These are phyloP conservation scores for Colletotrichum gloeosporioides DNA, from an alignment of 2,329 filamentous ascomycete species.

Conservation along the genomic window DNA sequence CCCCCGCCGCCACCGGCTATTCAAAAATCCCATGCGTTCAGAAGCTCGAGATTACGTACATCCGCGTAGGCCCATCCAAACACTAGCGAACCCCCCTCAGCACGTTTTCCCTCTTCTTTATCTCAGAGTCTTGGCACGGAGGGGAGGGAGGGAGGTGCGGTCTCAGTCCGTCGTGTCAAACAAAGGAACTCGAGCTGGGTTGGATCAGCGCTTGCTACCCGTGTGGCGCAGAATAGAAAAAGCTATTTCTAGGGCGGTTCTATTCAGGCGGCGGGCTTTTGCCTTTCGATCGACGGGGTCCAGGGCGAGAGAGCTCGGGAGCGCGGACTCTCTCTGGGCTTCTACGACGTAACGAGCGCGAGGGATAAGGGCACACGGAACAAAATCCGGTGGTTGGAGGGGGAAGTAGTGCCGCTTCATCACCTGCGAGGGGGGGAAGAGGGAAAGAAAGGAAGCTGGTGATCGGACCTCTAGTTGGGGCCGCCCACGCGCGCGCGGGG, in stretches of 20 bases:
- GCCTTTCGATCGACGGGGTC: neutral
- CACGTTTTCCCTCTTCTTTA: neutral
- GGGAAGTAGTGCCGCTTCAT: neutral
- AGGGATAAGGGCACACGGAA: neutral
- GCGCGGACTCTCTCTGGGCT: neutral
- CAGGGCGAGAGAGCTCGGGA: neutral
- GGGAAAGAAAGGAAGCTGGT: neutral
- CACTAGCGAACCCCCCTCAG: neutral
- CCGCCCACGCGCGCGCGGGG: neutral
- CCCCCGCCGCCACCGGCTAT: neutral
- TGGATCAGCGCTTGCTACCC: neutral
- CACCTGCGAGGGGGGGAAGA: neutral
- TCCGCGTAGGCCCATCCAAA: neutral
- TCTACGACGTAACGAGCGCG: neutral
- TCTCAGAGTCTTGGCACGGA: neutral
- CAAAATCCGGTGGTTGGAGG: neutral
- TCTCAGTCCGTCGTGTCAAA: slow-evolving; percentile 13
- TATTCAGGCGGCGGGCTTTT: neutral
- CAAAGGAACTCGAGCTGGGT: slow-evolving; percentile 4
- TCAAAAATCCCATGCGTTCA: neutral
- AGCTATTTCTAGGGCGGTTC: slow-evolving; percentile 9
- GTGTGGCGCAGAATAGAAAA: neutral
- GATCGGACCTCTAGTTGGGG: neutral
- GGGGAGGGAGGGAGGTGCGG: neutral
- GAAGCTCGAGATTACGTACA: neutral